Conservation (phyloP, 768 basidiomycete genomes). For the Agrocybe chaxingu region DNA sequence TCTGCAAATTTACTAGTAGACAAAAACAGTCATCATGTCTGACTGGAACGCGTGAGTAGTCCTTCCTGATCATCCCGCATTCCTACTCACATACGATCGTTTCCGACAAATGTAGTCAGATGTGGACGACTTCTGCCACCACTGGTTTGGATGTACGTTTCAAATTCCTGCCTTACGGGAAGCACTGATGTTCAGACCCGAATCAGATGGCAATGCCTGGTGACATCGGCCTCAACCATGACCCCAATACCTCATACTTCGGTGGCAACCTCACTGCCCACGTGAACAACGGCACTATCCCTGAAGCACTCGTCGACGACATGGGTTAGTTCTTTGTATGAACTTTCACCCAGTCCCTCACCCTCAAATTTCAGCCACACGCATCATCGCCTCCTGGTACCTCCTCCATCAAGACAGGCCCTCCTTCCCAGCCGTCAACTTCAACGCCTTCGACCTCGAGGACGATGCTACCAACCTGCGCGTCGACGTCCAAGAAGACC, state of each 20-base stretch:
- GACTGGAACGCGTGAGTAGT: constrained; percentile 63
- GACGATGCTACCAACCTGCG: constrained; percentile 54
- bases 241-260: constrained; percentile 53
- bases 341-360: not conserved
- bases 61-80: not conserved
- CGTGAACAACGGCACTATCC: constrained; percentile 72
- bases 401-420: constrained; percentile 60
- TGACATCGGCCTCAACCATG: constrained; percentile 39
- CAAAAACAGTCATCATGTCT: constrained; percentile 54
- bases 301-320: constrained; percentile 64
- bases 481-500: constrained; percentile 68
- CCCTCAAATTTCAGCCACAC: constrained; percentile 44
- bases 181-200: not conserved
- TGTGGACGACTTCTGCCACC: constrained; percentile 55
- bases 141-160: constrained; percentile 61
- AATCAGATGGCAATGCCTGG: constrained; percentile 71
- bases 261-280: constrained; percentile 65
- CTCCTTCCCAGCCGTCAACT: constrained; percentile 64
- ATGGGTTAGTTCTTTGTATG: constrained; percentile 49
- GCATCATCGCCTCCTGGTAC: constrained; percentile 74
- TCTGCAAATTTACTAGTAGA: not conserved
- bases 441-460: constrained; percentile 59
- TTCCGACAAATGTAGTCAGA: constrained; percentile 8
- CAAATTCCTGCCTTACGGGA: too few relatives aligned
- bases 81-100: not conserved